Evolutionary conservation across 345 rosid genomes (phyloP).

Genomic region (Populus tremula): DNA sequence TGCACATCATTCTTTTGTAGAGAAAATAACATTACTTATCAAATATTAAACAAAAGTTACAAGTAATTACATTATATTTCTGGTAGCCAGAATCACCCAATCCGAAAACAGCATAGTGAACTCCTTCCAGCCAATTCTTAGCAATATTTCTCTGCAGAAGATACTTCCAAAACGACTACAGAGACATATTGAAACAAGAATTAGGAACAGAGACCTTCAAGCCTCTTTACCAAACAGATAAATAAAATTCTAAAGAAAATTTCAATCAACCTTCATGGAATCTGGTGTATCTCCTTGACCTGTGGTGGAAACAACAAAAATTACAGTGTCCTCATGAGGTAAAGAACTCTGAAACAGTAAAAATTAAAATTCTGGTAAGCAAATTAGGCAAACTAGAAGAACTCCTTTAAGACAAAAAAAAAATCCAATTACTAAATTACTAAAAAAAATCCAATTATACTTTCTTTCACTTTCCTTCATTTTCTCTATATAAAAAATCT

Average conservation of each 20-base stretch:
- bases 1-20: too few species aligned
- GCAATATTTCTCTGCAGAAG: constrained; percentile 65
- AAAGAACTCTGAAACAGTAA: constrained; percentile 52
- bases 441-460: too few species aligned
- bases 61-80: constrained; percentile 63
- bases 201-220: neutral
- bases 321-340: constrained; percentile 48
- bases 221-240: constrained; percentile 6
- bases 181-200: constrained; percentile 12
- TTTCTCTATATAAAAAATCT: too few species aligned
- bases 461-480: too few species aligned
- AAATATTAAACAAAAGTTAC: constrained; percentile 2
- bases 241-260: neutral
- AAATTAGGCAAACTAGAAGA: neutral
- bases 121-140: constrained; percentile 60
- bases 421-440: too few species aligned
- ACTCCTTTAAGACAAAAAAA: neutral
- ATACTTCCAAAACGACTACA: constrained; percentile 83
- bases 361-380: constrained; percentile 4
- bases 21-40: neutral
- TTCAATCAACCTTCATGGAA: constrained; percentile 59
- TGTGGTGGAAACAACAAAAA: constrained; percentile 89
- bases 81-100: constrained; percentile 92
- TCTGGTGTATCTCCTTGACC: constrained; percentile 97
- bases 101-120: constrained; percentile 80